Base-by-base conservation (phyloP, 2,329 filamentous ascomycete species). In the Nigrospora osmanthi region DNA sequence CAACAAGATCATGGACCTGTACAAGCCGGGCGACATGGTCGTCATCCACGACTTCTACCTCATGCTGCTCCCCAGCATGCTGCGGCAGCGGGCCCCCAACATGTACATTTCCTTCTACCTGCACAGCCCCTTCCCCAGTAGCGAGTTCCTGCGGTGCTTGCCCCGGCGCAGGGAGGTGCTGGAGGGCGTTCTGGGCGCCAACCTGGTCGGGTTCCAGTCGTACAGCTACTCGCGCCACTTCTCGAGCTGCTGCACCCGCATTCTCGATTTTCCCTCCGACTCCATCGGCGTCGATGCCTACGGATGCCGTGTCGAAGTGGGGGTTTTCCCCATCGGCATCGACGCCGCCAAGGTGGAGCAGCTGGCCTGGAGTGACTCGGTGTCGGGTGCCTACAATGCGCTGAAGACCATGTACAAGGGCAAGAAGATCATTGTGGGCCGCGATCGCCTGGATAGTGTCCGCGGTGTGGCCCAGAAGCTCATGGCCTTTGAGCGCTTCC, bases 171-270 rank as follows among this genome's bases (percentile, higher is more conserved):
- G 95, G 65, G 89, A 96, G 62, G 76, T 97, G 11, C 72, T 97
- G 13, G 89, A 93, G 54, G 93, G 93, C 40, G 82, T 95, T 39
- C 73, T 97, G 36, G 90, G 91, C 15, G 81, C 91, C 45, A 96
- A 96, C 64, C 83, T 97, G 71, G 81, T 97, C 50, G 90, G 89
- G 1, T 96, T 97, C 69, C 91, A 97, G 66, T 93, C 89, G 9
- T 93, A 89, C 69, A 93, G 89, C 63, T 97, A 95, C 65, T 91
- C 90, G 13, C 82, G 90, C 19, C 91, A 97, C 64, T 97, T 97
- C 63, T 81, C 89, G 34, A 95, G 89, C 52, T 96, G 90, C 68
- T 96, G 90, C 66, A 94, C 89, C 2, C 81, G 90, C 23, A 85
- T 96, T 40, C 75, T 96, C 9, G 87, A 87, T n/a, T 95, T 95